These are phyloP conservation scores for Rhodotorula glutinis DNA, from an alignment of 1,284 basidiomycete genomes.

Conservation along the genomic window DNA sequence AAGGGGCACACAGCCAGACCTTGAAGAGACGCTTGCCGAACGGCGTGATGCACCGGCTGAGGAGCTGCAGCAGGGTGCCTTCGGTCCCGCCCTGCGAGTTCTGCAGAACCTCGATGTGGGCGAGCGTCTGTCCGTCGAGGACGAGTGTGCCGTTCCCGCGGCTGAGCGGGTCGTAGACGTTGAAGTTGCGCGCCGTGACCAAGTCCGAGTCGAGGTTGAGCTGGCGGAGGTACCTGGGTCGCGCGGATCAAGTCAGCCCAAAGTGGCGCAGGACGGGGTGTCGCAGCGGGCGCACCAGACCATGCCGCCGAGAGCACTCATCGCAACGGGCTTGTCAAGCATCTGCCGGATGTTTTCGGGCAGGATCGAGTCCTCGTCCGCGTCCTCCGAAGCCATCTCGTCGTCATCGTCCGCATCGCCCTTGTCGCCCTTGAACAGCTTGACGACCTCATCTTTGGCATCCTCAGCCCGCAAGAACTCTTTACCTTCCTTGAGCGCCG, in stretches of 20 bases:
- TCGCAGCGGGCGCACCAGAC: conserved; percentile 60
- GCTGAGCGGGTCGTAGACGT: conserved; percentile 91
- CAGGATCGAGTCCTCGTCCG: conserved; percentile 58
- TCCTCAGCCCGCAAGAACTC: conserved; percentile 75
- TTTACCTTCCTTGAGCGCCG: conserved; percentile 66
- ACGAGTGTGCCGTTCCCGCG: conserved; percentile 69
- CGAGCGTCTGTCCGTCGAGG: conserved; percentile 87
- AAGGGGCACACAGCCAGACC: conserved; percentile 87
- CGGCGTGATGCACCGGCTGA: conserved; percentile 82
- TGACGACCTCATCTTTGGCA: conserved; percentile 67
- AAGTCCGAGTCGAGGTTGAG: conserved; percentile 93
- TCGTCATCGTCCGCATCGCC: background rate
- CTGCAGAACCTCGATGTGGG: conserved; percentile 86
- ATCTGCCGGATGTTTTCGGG: conserved; percentile 64
- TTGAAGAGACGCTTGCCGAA: conserved; percentile 93
- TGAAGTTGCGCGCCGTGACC: conserved; percentile 89
- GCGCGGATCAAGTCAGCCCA: background rate
- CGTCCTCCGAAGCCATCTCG: conserved; percentile 44
- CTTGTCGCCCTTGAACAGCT: conserved; percentile 58
- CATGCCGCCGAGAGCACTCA: conserved; percentile 82
- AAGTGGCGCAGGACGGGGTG: background rate
- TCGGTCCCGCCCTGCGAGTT: conserved; percentile 90
- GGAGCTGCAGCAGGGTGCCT: conserved; percentile 75
- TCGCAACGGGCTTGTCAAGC: conserved; percentile 62
- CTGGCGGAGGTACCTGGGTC: conserved; percentile 71